phyloP scores from a whole-genome alignment of 345 rosid genomes.

The Brassica rapa region DNA sequence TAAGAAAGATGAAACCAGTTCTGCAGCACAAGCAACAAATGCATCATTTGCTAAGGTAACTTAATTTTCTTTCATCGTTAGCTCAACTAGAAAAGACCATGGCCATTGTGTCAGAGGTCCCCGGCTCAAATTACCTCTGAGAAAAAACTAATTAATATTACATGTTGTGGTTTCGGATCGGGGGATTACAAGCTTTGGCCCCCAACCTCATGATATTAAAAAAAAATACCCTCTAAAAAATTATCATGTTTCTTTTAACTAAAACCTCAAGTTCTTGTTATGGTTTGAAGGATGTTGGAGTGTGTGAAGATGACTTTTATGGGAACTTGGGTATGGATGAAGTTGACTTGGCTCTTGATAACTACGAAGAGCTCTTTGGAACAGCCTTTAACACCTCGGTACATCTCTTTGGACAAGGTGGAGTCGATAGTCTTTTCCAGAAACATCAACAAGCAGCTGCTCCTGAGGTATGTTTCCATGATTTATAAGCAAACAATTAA shows the following conservation, averaged over 20 bases:
- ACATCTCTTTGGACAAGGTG: slow-evolving; percentile 82
- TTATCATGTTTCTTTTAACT: not conserved
- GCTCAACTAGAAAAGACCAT: no score
- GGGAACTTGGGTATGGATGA: slow-evolving; percentile 86
- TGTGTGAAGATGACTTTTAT: slow-evolving; percentile 57
- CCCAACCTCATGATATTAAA: no score
- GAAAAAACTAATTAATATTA: no score
- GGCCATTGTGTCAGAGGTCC: no score
- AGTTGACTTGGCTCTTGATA: slow-evolving; percentile 78
- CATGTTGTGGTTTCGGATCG: no score
- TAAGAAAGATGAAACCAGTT: slow-evolving; percentile 48
- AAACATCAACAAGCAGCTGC: slow-evolving; percentile 42
- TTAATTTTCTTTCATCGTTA: not conserved
- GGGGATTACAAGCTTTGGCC: no score
- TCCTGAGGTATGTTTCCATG: slow-evolving; percentile 31
- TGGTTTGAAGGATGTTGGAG: slow-evolving; percentile 33
- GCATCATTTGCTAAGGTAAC: slow-evolving; percentile 60
- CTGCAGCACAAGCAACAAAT: slow-evolving; percentile 40
- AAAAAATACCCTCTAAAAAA: no score
- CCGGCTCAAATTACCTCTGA: no score
- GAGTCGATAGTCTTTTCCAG: slow-evolving; percentile 81
- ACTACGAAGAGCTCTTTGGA: slow-evolving; percentile 95
- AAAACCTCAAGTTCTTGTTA: slow-evolving; percentile 15
- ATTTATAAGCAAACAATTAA: not conserved
- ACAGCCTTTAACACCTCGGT: slow-evolving; percentile 69